A percentile compares a stretch with the other conserved stretches of the same genome.
phyloP scores from a whole-genome alignment of 768 basidiomycete species.

The Cyclocybe aegerita region DNA sequence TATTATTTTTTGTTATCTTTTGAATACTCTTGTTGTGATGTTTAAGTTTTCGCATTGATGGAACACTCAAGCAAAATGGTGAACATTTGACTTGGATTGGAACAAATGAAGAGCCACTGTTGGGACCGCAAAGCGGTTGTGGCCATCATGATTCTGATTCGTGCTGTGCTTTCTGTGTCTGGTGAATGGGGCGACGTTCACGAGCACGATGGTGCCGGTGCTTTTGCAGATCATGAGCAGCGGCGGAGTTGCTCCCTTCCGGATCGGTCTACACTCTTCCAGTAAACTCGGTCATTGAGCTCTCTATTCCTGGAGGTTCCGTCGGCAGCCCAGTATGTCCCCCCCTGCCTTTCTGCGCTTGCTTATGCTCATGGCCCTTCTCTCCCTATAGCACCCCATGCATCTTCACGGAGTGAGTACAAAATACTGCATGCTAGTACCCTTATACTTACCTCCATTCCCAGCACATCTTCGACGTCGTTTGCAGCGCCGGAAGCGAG shows the following conservation, averaged over 20 bases:
- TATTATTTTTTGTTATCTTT: too few relatives aligned
- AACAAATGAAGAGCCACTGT: too few relatives aligned
- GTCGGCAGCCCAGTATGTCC: conserved; percentile 35
- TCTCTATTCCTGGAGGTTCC: conserved; percentile 30
- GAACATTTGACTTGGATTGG: too few relatives aligned
- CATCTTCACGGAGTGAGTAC: conserved; percentile 34
- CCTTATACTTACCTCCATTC: conserved; percentile 1
- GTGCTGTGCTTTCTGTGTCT: too few relatives aligned
- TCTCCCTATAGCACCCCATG: conserved; percentile 31
- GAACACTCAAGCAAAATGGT: too few relatives aligned
- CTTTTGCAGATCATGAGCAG: conserved; percentile 58
- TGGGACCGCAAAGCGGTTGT: too few relatives aligned
- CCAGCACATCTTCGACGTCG: conserved; percentile 39
- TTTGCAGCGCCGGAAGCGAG: conserved; percentile 38
- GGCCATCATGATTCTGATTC: too few relatives aligned
- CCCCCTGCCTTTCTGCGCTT: neutral
- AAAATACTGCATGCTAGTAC: conserved; percentile 1
- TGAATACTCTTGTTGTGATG: too few relatives aligned
- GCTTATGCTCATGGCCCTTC: neutral
- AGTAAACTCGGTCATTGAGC: conserved; percentile 37
- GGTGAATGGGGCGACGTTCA: conserved; percentile 33
- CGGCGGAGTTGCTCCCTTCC: conserved; percentile 47
- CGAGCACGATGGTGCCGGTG: conserved; percentile 45
- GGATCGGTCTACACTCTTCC: conserved; percentile 51
- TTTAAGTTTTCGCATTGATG: too few relatives aligned